Evolutionary conservation across 1,139 yeast genomes (phyloP), one percentile per base, ranked within the genome.

Genomic region (Geotrichum armillariae): DNA sequence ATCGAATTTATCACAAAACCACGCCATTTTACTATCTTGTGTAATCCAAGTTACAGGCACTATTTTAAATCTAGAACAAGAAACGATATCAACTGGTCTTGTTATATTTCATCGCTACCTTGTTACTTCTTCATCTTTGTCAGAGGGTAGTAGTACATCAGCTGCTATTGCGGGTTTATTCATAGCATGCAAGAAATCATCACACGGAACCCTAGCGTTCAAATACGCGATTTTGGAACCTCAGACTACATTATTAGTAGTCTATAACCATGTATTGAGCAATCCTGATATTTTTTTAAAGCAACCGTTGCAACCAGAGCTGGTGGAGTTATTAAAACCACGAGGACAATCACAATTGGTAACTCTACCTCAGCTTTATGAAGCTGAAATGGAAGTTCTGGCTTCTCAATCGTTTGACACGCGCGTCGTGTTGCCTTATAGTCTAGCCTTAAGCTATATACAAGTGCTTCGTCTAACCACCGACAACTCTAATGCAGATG

Each of bases 371-470:
- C 23, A 37, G 20, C 42, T 44, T 9, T 44, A 44, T 17, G 38
- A 20, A 12, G 20, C 32, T 21, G 61, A 60, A 25, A 32, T 53
- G 38, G 53, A 53, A 38, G 39, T 60, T 8, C 35, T 60, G 41
- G 52, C 59, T 2, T 41, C 47, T 11, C 41, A 60, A 22, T 56
- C 56, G 3, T 64, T 64, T 44, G 58, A 62, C 34, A 50, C 55
- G 12, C 54, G 53, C 4, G 59, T 60, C 18, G 55, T 54, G 7
- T 35, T 58, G n/a, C 66, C 67, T 1, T 60, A 63, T 41, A 42
- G 53, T 18, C 50, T 64, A 21, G 57, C 57, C 12, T 49, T 61
- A 37, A 52, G 61, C 8, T 64, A 64, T 43, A 22, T 62, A 7
- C 57, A 55, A 31, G 52, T 56, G 4, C 53, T 61, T 9, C 50